Evolutionary conservation across 192 early-diverging fungal genomes (phyloP).

Genomic region (Backusella parvicylindrica): DNA sequence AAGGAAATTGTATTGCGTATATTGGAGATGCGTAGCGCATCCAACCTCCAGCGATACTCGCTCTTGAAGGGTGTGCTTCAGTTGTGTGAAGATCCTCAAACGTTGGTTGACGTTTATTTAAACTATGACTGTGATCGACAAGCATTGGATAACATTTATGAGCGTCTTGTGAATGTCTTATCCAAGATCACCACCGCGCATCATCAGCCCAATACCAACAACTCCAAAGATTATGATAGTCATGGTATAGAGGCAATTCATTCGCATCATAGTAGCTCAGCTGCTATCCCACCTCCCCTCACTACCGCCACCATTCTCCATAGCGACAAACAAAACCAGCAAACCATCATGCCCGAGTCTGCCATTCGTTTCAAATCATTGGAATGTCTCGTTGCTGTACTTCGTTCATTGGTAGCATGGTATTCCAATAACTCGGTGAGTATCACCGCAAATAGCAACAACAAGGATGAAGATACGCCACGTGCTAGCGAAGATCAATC

Average conservation of each 20-base stretch:
- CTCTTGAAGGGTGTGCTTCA: slow-evolving; percentile 67
- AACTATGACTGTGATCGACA: slow-evolving; percentile 93
- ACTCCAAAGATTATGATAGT: slow-evolving; percentile 15
- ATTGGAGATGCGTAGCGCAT: slow-evolving; percentile 69
- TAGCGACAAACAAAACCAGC: slow-evolving; percentile 28
- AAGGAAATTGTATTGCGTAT: slow-evolving; percentile 89
- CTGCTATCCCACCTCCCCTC: slow-evolving; percentile 39
- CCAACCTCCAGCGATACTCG: slow-evolving; percentile 65
- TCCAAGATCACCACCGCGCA: slow-evolving; percentile 55
- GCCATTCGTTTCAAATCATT: slow-evolving; percentile 56
- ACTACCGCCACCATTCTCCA: slow-evolving; percentile 39
- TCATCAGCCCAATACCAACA: slow-evolving; percentile 4
- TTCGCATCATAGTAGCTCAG: slow-evolving; percentile 6
- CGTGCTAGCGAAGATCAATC: slow-evolving; percentile 36
- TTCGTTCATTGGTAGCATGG: slow-evolving; percentile 69
- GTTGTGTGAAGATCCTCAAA: slow-evolving; percentile 68
- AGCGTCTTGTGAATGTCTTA: slow-evolving; percentile 75
- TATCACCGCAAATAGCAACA: slow-evolving; percentile 17
- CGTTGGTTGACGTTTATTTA: slow-evolving; percentile 88
- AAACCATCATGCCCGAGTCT: slow-evolving; percentile 29
- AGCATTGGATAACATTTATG: slow-evolving; percentile 85
- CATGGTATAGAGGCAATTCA: slow-evolving; percentile 11
- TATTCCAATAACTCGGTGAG: slow-evolving; percentile 46
- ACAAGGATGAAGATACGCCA: slow-evolving; percentile 24
- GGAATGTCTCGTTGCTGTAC: slow-evolving; percentile 56